These are phyloP conservation scores for Eutypella sp. DNA, from an alignment of 2,329 filamentous ascomycete species.

Conservation along the genomic window DNA sequence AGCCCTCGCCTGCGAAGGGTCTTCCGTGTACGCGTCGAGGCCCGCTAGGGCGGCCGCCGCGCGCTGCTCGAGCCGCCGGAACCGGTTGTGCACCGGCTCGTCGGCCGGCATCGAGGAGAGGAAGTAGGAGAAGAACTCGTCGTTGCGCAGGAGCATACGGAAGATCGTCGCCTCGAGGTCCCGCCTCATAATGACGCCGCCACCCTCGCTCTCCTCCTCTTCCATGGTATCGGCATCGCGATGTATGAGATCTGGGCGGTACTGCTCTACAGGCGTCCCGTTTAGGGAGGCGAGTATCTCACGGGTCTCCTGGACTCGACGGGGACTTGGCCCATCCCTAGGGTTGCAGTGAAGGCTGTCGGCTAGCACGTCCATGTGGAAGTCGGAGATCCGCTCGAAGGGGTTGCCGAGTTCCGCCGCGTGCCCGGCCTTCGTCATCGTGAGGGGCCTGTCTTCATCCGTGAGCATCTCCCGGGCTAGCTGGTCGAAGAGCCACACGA, in stretches of 20 bases:
- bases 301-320: slow-evolving; percentile 43
- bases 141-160: slow-evolving; percentile 49
- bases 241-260: slow-evolving; percentile 42
- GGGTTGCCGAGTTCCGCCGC: slow-evolving; percentile 43
- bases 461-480: slow-evolving; percentile 44
- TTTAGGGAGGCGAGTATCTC: slow-evolving; percentile 47
- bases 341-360: slow-evolving; percentile 47
- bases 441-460: slow-evolving; percentile 34
- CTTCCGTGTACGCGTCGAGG: slow-evolving; percentile 30
- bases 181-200: slow-evolving; percentile 34
- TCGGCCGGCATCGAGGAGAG: slow-evolving; percentile 38
- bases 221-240: neutral
- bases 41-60: slow-evolving; percentile 41
- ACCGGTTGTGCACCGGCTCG: slow-evolving; percentile 41
- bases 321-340: slow-evolving; percentile 23
- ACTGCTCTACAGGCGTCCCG: slow-evolving; percentile 33
- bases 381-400: slow-evolving; percentile 43
- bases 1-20: neutral
- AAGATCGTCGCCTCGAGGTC: slow-evolving; percentile 49
- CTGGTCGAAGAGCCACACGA: slow-evolving; percentile 52
- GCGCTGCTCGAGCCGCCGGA: slow-evolving; percentile 43
- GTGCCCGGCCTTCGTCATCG: slow-evolving; percentile 38
- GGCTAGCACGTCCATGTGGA: slow-evolving; percentile 48
- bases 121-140: slow-evolving; percentile 51
- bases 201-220: slow-evolving; percentile 14